phyloP scores from a whole-genome alignment of 2,329 filamentous ascomycete genomes.

The Aciculosporium take region DNA sequence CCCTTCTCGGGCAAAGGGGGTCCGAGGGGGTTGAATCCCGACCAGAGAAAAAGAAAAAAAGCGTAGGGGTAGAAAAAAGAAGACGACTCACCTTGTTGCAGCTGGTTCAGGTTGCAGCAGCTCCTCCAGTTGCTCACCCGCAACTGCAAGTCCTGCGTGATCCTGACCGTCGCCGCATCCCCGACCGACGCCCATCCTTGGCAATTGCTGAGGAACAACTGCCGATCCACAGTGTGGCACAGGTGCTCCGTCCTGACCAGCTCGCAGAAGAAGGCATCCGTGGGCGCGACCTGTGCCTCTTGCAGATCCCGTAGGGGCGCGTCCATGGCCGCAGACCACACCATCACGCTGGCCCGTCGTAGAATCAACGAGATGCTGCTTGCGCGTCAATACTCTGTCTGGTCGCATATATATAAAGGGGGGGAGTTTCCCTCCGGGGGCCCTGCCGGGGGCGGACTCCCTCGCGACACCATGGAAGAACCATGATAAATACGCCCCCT shows the following conservation, averaged over 20 bases:
- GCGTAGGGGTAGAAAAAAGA: too few relatives aligned
- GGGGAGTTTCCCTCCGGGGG: too few relatives aligned
- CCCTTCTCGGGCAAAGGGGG: too few relatives aligned
- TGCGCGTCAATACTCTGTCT: background rate
- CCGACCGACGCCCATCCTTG: background rate
- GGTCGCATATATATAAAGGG: background rate
- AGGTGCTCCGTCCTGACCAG: conserved; percentile 1
- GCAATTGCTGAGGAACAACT: background rate
- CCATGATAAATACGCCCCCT: too few relatives aligned
- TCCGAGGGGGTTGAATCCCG: too few relatives aligned
- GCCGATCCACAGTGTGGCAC: background rate
- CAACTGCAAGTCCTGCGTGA: background rate
- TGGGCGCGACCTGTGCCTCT: background rate
- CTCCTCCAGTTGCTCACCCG: background rate
- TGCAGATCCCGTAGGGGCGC: background rate
- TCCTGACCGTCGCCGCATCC: background rate
- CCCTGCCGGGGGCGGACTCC: too few relatives aligned
- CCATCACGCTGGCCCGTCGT: background rate
- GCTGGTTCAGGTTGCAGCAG: background rate
- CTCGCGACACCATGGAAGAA: too few relatives aligned
- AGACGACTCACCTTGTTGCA: conserved; percentile 2
- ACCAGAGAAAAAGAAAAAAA: too few relatives aligned
- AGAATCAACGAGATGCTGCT: conserved; percentile 2
- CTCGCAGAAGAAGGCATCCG: conserved; percentile 4
- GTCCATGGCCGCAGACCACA: conserved; percentile 1